Percentiles rank a stretch among this genome's conserved stretches.
Conservation (phyloP, 1,139 yeast species). For the Zygoascus meyerae region DNA sequence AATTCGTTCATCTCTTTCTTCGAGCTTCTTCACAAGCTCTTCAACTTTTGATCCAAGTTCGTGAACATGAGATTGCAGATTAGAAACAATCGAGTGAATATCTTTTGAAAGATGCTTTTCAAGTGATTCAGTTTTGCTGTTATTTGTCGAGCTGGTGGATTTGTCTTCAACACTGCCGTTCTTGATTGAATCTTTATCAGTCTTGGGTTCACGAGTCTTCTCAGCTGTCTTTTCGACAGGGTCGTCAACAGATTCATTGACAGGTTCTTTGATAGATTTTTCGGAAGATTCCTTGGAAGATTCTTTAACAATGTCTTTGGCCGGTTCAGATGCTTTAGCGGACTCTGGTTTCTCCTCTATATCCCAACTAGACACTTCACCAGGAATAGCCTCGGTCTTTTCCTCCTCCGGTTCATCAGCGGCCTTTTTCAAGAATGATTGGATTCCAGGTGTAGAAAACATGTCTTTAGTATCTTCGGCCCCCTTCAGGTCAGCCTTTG, state of each 20-base stretch:
- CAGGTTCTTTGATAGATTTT: neutral
- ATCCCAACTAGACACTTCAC: conserved; percentile 28
- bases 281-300: conserved; percentile 13
- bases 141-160: too few relatives aligned
- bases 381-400: conserved; percentile 15
- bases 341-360: conserved; percentile 20
- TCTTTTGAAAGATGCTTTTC: neutral
- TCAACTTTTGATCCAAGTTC: conserved; percentile 22
- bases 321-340: conserved; percentile 1
- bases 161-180: too few relatives aligned
- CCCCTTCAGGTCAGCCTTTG: conserved; percentile 31
- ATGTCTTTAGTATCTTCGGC: conserved; percentile 40
- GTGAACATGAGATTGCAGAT: conserved; percentile 18
- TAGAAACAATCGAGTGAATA: neutral
- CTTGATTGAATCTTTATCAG: neutral
- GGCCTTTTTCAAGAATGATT: conserved; percentile 42
- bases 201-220: neutral
- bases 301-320: conserved; percentile 7
- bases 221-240: conserved; percentile 11
- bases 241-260: conserved; percentile 6
- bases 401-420: conserved; percentile 42
- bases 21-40: conserved; percentile 19
- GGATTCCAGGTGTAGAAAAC: conserved; percentile 22
- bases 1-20: conserved; percentile 20
- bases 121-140: neutral